Percentiles rank a stretch among this genome's conserved stretches.
Conservation (phyloP, 73 alveolate genomes). For the Symbiodinium pilosum region DNA sequence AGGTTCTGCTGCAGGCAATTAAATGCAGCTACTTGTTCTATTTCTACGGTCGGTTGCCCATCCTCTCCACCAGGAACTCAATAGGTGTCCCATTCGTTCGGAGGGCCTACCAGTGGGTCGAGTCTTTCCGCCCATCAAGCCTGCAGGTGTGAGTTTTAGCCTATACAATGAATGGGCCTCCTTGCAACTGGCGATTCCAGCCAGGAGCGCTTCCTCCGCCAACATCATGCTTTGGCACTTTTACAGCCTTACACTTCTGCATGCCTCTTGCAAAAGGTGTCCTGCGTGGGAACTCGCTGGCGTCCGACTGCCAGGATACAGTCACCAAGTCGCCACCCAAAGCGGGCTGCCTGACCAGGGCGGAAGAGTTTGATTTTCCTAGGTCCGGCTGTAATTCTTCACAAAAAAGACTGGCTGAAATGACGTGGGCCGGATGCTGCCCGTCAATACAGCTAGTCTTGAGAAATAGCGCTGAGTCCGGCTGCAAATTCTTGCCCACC, state of each 20-base stretch:
- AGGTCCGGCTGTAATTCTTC: too few relatives aligned
- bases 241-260: not conserved
- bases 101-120: not conserved
- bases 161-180: too few relatives aligned
- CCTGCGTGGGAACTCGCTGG: conserved; percentile 74
- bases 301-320: conserved; percentile 33
- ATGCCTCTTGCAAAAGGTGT: too few relatives aligned
- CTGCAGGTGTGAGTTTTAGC: too few relatives aligned
- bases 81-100: conserved; percentile 70
- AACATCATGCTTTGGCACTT: not conserved
- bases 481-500: too few relatives aligned
- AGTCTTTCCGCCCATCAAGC: too few relatives aligned
- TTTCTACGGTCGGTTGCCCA: conserved; percentile 60
- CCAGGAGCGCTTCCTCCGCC: conserved; percentile 54
- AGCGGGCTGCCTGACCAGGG: conserved; percentile 29
- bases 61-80: conserved; percentile 79
- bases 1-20: too few relatives aligned
- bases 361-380: not conserved
- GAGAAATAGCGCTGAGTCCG: not conserved
- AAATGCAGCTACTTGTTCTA: too few relatives aligned
- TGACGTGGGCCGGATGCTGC: too few relatives aligned
- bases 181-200: conserved; percentile 22
- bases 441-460: not conserved
- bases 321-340: conserved; percentile 83
- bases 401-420: not conserved